Evolutionary conservation across 129 eudicot genomes (phyloP).

Genomic region (Glebionis coronaria): DNA sequence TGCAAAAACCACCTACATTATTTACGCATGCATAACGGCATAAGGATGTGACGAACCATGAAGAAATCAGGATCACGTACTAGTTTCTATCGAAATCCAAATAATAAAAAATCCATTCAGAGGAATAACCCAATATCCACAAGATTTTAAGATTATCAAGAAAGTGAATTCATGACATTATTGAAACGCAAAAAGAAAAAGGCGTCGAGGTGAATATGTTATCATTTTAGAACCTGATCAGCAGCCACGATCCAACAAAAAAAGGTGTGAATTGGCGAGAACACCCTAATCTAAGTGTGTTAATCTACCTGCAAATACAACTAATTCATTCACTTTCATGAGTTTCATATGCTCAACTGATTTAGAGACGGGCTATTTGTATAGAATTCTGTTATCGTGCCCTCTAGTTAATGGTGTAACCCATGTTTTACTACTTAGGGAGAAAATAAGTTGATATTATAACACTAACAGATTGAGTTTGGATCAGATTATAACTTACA

Average conservation of each 20-base stretch:
- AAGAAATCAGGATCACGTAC: neutral
- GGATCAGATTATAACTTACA: too few relatives aligned
- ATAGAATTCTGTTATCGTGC: too few relatives aligned
- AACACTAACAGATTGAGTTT: too few relatives aligned
- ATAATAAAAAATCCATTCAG: neutral
- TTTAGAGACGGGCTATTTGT: neutral
- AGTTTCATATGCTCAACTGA: neutral
- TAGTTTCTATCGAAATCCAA: conserved; percentile 3
- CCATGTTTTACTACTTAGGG: too few relatives aligned
- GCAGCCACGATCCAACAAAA: too few relatives aligned
- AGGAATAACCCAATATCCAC: neutral
- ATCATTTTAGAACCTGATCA: neutral
- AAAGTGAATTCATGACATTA: neutral
- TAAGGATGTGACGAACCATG: too few relatives aligned
- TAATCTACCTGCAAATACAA: conserved; percentile 70
- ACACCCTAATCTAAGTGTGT: conserved; percentile 92
- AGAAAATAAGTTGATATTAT: too few relatives aligned
- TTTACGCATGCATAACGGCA: too few relatives aligned
- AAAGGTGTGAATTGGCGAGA: too few relatives aligned
- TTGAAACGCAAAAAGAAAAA: neutral
- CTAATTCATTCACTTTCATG: neutral
- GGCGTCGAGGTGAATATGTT: neutral
- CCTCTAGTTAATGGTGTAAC: too few relatives aligned
- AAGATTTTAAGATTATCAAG: neutral
- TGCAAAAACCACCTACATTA: too few relatives aligned